Percentiles rank a stretch among this genome's conserved stretches.
Conservation (phyloP, 208 protist genomes). For the Acanthamoeba lugdunensis region DNA sequence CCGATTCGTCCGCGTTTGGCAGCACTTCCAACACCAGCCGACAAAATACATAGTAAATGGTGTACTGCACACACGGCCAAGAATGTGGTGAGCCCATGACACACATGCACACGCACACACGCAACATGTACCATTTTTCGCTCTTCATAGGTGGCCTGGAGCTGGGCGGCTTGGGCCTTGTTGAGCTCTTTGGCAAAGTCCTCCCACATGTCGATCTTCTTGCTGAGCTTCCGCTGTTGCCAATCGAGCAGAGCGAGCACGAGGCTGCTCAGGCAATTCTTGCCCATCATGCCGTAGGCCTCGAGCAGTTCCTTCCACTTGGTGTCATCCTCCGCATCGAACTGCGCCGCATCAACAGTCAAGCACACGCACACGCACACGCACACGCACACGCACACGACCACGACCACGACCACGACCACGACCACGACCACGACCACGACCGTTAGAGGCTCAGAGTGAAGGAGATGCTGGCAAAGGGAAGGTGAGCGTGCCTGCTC, state of each 20-base stretch:
- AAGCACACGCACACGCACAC: background rate
- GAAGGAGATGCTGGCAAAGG: background rate
- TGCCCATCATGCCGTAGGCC: slow-evolving; percentile 1
- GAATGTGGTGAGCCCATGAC: background rate
- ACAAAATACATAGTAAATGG: slow-evolving; percentile 58
- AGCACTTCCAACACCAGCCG: slow-evolving; percentile 50
- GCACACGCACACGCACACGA: background rate
- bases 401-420: too few species aligned
- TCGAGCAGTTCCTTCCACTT: slow-evolving; percentile 43
- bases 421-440: too few species aligned
- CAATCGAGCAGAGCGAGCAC: slow-evolving; percentile 55
- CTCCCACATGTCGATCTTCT: slow-evolving; percentile 55
- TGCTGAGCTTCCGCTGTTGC: slow-evolving; percentile 60
- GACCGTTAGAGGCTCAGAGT: background rate
- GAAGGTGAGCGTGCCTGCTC: slow-evolving; percentile 4
- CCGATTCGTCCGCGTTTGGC: background rate
- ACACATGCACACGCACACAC: background rate
- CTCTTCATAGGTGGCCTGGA: slow-evolving; percentile 52
- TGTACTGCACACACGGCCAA: slow-evolving; percentile 11
- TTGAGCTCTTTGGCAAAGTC: slow-evolving; percentile 58
- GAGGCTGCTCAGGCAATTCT: slow-evolving; percentile 32
- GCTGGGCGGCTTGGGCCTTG: slow-evolving; percentile 51
- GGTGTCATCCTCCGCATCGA: slow-evolving; percentile 2
- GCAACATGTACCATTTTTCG: background rate
- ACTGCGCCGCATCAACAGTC: background rate